A percentile compares a stretch with the other conserved stretches of the same genome.
Conservation (phyloP, 2,329 filamentous ascomycete genomes). For the Bipolaris sorokiniana region DNA sequence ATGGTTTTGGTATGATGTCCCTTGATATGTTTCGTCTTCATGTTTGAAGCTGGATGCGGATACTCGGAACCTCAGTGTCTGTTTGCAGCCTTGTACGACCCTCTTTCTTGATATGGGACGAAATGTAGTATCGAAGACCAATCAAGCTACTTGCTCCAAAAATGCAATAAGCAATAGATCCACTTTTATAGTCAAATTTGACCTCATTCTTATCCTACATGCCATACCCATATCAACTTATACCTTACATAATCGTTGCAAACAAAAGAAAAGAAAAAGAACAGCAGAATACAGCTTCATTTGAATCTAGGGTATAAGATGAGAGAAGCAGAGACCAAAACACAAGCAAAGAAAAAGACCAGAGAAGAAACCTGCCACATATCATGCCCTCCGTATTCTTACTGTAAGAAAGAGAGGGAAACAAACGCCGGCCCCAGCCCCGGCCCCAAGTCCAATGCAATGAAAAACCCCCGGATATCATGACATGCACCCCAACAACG, state of each 20-base stretch:
- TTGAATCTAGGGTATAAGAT: slow-evolving; percentile 23
- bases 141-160: too few species aligned
- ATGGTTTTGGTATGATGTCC: too few species aligned
- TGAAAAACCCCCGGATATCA: slow-evolving; percentile 6
- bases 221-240: not conserved
- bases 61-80: not conserved
- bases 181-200: not conserved
- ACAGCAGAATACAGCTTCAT: slow-evolving; percentile 12
- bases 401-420: not conserved
- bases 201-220: not conserved
- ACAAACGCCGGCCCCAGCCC: slow-evolving; percentile 4
- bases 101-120: not conserved
- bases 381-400: not conserved
- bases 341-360: not conserved
- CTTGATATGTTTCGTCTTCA: not conserved
- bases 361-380: slow-evolving; percentile 4
- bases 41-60: not conserved
- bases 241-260: not conserved
- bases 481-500: slow-evolving; percentile 4
- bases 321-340: not conserved
- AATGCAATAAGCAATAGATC: too few species aligned
- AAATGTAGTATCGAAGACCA: too few species aligned
- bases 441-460: not conserved
- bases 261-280: not conserved
- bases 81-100: not conserved